Base-by-base conservation (phyloP, 805 yeast genomes). In the Isabelozyma pseudorhagii region DNA sequence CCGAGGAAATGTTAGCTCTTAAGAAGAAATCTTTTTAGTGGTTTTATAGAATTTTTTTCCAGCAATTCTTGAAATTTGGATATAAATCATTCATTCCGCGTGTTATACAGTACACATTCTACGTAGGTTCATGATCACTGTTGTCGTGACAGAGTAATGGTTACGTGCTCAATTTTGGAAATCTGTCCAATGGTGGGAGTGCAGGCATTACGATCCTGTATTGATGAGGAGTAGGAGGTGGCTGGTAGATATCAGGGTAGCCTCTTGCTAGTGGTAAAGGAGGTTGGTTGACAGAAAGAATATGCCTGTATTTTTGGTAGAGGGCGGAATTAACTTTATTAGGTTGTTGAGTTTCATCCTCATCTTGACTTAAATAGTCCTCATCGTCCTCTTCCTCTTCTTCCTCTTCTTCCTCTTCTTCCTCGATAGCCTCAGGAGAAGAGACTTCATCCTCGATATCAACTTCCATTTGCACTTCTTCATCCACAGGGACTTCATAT, bases 111-210 rank as follows among this genome's bases (percentile, higher is more conserved):
- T 21, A 21, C 25, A 21, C 25, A 21, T 6, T 21, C 25, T 21
- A 21, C 25, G 25, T 21, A 21, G 25, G 5, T 21, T 21, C 25
- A 21, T 21, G 25, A 21, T 21, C 25, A 21, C 25, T 34, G 9
- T 34, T 5, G 38, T 8, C 8, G n/a, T 31, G 36, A 31, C 9
- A 31, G 36, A 8, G 36, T 13, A 31, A 31, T 31, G 36, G n/a
- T 31, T 40, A n/a, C 1, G 39, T 42, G 36, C 13, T 13, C 36
- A 53, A 46, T 21, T 46, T 46, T 3, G 64, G 65, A 46, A 65
- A 63, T 34, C 49, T 55, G 29, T 66, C 68, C 21, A 64, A 41
- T 1, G 69, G 64, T 9, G 69, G 70, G 18, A 64, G 42, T n/a
- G 49, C 54, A 43, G n/a, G 53, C 54, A 41, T 31, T 10, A 31